A percentile compares a stretch with the other conserved stretches of the same genome.
These are phyloP conservation scores for Urtica urens DNA, from an alignment of 306 rosid genomes.

Conservation along the genomic window DNA sequence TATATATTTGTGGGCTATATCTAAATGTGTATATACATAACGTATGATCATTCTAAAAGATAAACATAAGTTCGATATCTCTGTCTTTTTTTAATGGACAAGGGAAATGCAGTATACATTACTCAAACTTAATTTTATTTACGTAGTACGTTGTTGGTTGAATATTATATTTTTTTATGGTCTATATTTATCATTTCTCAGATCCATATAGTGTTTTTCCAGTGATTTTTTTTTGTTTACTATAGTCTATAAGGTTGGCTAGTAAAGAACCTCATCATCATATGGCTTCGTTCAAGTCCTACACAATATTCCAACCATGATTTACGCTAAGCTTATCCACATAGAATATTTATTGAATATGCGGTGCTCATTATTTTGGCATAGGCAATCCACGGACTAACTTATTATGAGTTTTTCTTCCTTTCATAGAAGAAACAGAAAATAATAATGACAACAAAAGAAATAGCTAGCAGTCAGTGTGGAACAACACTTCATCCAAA, in stretches of 20 bases:
- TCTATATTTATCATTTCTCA: slow-evolving; percentile 1
- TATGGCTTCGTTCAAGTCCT: slow-evolving; percentile 25
- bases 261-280: slow-evolving; percentile 18
- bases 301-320: slow-evolving; percentile 8
- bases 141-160: background rate
- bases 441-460: background rate
- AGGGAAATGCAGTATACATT: too few species aligned
- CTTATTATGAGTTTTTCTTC: background rate
- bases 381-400: slow-evolving; percentile 1
- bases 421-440: background rate
- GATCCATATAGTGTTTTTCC: background rate
- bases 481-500: too few species aligned
- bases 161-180: background rate
- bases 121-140: too few species aligned
- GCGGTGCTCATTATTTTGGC: slow-evolving; percentile 2
- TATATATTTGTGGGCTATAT: too few species aligned
- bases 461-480: too few species aligned
- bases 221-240: too few species aligned
- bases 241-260: too few species aligned
- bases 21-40: too few species aligned
- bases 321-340: slow-evolving; percentile 9
- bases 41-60: background rate
- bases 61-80: slow-evolving; percentile 6
- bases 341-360: slow-evolving; percentile 1
- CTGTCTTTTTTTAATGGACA: background rate